Evolutionary conservation across 331 rosid species (phyloP).

Genomic region (Spiraea crenata): DNA sequence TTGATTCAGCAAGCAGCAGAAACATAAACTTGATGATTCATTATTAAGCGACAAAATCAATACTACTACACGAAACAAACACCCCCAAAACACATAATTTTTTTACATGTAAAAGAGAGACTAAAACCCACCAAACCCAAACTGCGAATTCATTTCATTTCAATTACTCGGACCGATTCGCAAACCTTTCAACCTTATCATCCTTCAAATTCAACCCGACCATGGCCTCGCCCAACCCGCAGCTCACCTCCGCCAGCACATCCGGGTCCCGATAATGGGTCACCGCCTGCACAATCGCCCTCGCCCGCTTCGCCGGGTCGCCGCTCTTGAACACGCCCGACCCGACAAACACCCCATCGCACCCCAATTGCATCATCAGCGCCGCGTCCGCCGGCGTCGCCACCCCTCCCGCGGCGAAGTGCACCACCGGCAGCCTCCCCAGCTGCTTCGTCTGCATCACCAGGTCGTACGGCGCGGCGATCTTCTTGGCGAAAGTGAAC

Average conservation of each 20-base stretch:
- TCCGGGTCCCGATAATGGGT: conserved; percentile 41
- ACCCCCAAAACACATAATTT: background rate
- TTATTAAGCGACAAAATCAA: background rate
- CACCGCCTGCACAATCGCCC: conserved; percentile 49
- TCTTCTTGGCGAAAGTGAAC: conserved; percentile 40
- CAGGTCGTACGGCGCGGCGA: conserved; percentile 42
- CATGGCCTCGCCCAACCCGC: conserved; percentile 50
- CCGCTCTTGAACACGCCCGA: conserved; percentile 51
- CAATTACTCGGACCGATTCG: conserved; percentile 33
- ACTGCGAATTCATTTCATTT: background rate
- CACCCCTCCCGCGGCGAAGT: conserved; percentile 46
- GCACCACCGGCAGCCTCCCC: conserved; percentile 48
- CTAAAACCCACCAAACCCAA: background rate
- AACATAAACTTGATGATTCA: background rate
- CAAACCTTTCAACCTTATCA: conserved; percentile 38
- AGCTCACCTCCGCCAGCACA: conserved; percentile 40
- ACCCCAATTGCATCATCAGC: conserved; percentile 46
- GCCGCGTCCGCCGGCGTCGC: conserved; percentile 51
- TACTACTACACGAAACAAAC: background rate
- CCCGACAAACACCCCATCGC: conserved; percentile 44
- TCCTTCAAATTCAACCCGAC: conserved; percentile 40
- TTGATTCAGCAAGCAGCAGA: background rate
- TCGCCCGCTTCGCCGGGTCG: conserved; percentile 39
- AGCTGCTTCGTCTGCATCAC: conserved; percentile 48
- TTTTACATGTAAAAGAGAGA: background rate